phyloP scores from a whole-genome alignment of 208 protist genomes.

The Trypanosoma caninum region DNA sequence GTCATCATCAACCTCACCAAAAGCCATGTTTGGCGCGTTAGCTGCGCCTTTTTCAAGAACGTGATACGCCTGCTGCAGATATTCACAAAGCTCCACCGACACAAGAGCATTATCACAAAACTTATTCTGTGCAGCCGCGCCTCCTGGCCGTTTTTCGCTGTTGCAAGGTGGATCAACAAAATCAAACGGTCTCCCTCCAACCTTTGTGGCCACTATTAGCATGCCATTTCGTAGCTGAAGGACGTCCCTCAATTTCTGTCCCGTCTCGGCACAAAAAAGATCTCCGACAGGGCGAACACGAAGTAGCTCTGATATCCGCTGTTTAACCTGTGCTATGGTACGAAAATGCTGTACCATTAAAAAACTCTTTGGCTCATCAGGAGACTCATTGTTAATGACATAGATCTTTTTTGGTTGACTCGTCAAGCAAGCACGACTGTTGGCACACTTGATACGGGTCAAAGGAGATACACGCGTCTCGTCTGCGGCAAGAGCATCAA shows the following conservation, averaged over 20 bases:
- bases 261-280: conserved; percentile 19
- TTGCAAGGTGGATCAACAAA: neutral
- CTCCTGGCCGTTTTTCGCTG: neutral
- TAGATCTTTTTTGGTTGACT: conserved; percentile 8
- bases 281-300: conserved; percentile 15
- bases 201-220: conserved; percentile 13
- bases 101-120: neutral
- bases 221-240: conserved; percentile 12
- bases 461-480: neutral
- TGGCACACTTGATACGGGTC: neutral
- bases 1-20: neutral
- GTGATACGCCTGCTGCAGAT: conserved; percentile 21
- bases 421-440: neutral
- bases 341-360: conserved; percentile 21
- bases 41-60: conserved; percentile 4
- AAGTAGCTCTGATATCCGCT: conserved; percentile 22
- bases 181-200: conserved; percentile 15
- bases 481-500: neutral
- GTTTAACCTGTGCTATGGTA: conserved; percentile 25
- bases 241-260: neutral
- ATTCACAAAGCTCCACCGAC: conserved; percentile 9
- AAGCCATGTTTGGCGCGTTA: neutral
- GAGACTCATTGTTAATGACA: conserved; percentile 18
- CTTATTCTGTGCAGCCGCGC: neutral
- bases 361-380: conserved; percentile 6